Base-by-base conservation (phyloP, 2,329 filamentous ascomycete genomes). In the Coleophoma eucalyptorum region DNA sequence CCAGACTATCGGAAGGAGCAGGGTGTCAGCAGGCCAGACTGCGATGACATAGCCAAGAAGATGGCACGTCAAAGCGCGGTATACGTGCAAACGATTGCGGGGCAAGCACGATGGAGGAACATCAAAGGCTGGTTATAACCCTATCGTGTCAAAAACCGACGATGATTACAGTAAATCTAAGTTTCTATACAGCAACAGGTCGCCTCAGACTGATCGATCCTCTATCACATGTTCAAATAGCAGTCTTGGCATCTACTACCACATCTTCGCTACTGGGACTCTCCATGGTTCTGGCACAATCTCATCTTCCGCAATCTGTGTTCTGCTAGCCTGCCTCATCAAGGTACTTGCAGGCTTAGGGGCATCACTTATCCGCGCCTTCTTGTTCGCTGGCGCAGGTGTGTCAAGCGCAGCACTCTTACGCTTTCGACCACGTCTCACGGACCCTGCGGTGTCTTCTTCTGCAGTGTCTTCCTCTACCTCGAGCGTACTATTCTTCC, bases 221-320 rank as follows among this genome's bases (percentile, higher is more conserved):
- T 35, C 33, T 35, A 35, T 35, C 15, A 35, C 33, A 35, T 10
- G 10, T 8, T 53, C 46, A 35, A 47, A 42, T 46, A 32, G 52
- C 50, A 43, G 46, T 54, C 54, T 49, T 42, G 38, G 48, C 44
- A 40, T 57, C 53, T 42, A 47, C 46, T 57, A 55, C 48, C 42
- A 57, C 52, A 58, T 60, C 53, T 44, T 43, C 51, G 54, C 58
- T 49, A 56, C 53, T 58, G 45, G 51, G 41, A 51, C 58, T 56
- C 50, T 61, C 50, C 43, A 52, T 47, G 48, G 54, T 54, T 54
- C 52, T 58, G 49, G 48, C 50, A 32, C 44, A 51, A 54, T 53
- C 53, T 58, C 46, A 58, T 58, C 50, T 18, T 53, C 50, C 15
- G 48, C 48, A 55, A 54, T 35, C 33, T 45, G 49, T 55, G 51